These are phyloP conservation scores for Solanum arcanum DNA, from an alignment of 257 asterid genomes.

Conservation along the genomic window DNA sequence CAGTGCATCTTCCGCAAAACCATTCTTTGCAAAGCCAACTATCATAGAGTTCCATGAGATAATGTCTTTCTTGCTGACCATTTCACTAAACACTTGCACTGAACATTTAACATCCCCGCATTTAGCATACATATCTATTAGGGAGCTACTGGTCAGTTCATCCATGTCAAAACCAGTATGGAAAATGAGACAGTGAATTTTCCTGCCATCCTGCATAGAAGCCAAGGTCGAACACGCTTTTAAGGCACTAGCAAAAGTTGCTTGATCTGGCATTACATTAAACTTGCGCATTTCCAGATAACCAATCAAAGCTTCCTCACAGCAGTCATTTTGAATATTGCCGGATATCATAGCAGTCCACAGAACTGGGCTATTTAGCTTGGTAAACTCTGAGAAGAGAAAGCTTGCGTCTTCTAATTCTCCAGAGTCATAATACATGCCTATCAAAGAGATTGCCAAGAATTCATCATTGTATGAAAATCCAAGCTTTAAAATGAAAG, in stretches of 20 bases:
- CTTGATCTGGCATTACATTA: constrained; percentile 69
- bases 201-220: constrained; percentile 59
- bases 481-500: constrained; percentile 54
- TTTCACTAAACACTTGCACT: constrained; percentile 44
- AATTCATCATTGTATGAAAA: constrained; percentile 48
- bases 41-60: constrained; percentile 89
- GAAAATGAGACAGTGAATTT: constrained; percentile 53
- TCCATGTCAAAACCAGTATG: constrained; percentile 52
- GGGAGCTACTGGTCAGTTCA: constrained; percentile 68
- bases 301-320: constrained; percentile 47
- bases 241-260: constrained; percentile 73
- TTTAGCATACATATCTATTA: constrained; percentile 94
- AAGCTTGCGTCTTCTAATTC: constrained; percentile 27
- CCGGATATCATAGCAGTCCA: constrained; percentile 95
- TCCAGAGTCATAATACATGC: constrained; percentile 54
- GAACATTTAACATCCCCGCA: constrained; percentile 82
- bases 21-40: constrained; percentile 81
- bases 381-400: constrained; percentile 72
- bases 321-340: constrained; percentile 27
- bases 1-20: constrained; percentile 55
- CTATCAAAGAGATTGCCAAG: constrained; percentile 64
- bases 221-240: constrained; percentile 63
- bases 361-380: constrained; percentile 55
- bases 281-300: constrained; percentile 59
- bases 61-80: constrained; percentile 48